Percentiles rank a stretch among this genome's conserved stretches.
Conservation (phyloP, 169 alveolate species). For the Amoebophrya sp. region DNA sequence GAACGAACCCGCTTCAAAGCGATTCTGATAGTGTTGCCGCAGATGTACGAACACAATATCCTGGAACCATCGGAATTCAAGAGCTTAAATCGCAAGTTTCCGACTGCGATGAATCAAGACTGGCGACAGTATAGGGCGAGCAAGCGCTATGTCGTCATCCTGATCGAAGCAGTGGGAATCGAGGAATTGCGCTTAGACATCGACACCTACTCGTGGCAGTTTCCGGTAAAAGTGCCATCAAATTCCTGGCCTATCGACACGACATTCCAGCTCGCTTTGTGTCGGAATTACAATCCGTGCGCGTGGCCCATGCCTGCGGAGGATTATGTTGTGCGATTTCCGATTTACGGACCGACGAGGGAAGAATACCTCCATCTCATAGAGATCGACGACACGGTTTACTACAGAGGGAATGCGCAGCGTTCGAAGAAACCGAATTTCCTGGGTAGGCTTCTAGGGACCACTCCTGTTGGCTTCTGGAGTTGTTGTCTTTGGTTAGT, state of each 20-base stretch:
- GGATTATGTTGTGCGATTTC: background rate
- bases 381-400: background rate
- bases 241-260: background rate
- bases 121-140: slow-evolving; percentile 10
- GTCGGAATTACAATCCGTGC: slow-evolving; percentile 13
- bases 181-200: background rate
- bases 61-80: background rate
- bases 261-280: background rate
- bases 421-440: too few species aligned
- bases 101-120: background rate
- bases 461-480: too few species aligned
- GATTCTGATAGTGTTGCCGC: slow-evolving; percentile 2
- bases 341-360: background rate
- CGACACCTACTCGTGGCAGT: slow-evolving; percentile 16
- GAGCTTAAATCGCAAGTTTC: background rate
- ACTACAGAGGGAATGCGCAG: background rate
- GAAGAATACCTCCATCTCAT: background rate
- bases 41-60: slow-evolving; percentile 11
- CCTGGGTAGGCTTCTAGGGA: too few species aligned
- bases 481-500: too few species aligned
- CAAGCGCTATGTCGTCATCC: background rate
- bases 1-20: background rate
- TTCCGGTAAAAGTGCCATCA: background rate
- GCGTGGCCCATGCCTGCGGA: background rate
- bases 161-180: background rate